Evolutionary conservation across 139 green algal species (phyloP).

Genomic region (Coelastrella sp.): DNA sequence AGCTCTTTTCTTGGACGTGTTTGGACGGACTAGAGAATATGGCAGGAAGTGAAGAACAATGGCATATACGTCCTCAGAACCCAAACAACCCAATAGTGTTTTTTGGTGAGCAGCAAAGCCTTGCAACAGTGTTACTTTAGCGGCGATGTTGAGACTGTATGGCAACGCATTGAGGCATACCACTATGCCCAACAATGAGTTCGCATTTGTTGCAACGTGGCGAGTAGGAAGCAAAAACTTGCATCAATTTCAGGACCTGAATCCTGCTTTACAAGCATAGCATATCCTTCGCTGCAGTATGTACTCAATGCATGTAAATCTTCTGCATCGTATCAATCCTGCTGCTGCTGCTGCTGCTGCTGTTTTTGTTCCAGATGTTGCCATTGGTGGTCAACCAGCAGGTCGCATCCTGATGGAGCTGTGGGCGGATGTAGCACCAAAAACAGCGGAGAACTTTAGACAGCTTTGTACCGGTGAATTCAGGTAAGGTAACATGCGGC

Average conservation of each 20-base stretch:
- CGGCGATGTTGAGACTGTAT: no score
- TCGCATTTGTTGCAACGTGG: no score
- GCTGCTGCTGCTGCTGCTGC: slow-evolving; percentile 6
- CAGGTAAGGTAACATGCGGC: slow-evolving; percentile 11
- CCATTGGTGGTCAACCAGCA: slow-evolving; percentile 7
- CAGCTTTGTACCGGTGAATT: background rate
- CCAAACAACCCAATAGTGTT: slow-evolving; percentile 93
- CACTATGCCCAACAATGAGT: no score
- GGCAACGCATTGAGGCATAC: no score
- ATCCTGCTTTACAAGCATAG: no score
- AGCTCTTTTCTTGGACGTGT: no score
- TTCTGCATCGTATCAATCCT: background rate
- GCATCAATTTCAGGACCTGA: no score
- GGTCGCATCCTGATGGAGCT: slow-evolving; percentile 30
- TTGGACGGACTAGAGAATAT: no score
- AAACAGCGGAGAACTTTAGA: slow-evolving; percentile 14
- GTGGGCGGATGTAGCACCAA: slow-evolving; percentile 14
- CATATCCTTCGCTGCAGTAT: no score
- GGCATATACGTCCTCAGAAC: slow-evolving; percentile 60
- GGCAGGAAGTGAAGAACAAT: background rate
- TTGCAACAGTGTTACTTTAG: background rate
- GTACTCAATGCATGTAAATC: no score
- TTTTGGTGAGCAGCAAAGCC: slow-evolving; percentile 76
- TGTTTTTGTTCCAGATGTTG: slow-evolving; percentile 35
- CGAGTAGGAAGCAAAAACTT: no score